These are phyloP conservation scores for Pseudonitzschia delicatissima DNA, from an alignment of 108 stramenopile genomes.

Conservation along the genomic window DNA sequence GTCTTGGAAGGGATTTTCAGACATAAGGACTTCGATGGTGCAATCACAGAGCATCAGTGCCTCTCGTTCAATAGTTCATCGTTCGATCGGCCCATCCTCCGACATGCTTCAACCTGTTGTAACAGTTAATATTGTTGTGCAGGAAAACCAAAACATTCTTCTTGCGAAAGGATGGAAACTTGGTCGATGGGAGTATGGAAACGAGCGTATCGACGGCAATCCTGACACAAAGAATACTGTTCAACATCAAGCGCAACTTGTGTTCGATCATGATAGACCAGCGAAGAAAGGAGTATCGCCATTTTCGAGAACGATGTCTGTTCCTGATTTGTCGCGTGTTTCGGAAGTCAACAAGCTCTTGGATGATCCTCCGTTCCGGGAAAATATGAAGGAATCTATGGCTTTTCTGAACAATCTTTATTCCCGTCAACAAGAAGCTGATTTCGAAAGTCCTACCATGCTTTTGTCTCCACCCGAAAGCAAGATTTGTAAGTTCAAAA, in stretches of 20 bases:
- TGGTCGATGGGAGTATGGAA: constrained; percentile 25
- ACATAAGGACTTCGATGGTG: constrained; percentile 1
- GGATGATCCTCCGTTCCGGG: constrained; percentile 29
- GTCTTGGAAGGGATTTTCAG: constrained; percentile 19
- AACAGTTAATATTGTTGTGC: constrained; percentile 36
- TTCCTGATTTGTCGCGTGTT: constrained; percentile 13
- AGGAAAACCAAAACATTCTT: constrained; percentile 49
- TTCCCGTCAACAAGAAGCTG: constrained; percentile 37
- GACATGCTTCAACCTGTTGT: constrained; percentile 66
- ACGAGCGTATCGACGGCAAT: neutral
- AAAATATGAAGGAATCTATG: constrained; percentile 53
- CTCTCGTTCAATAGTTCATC: constrained; percentile 4
- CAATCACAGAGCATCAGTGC: constrained; percentile 10
- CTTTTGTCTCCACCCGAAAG: constrained; percentile 45
- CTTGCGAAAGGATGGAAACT: constrained; percentile 51
- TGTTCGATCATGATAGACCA: neutral
- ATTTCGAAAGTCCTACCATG: constrained; percentile 8
- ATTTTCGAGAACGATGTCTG: constrained; percentile 27
- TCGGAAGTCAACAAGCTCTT: constrained; percentile 4
- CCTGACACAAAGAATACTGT: neutral
- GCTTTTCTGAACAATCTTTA: constrained; percentile 46
- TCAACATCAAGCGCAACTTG: too few species aligned
- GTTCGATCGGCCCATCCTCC: constrained; percentile 48
- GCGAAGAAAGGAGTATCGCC: constrained; percentile 12
- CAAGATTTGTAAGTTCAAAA: constrained; percentile 28